These are phyloP conservation scores for Xylaria castorea DNA, from an alignment of 495 filamentous ascomycete species.

Conservation along the genomic window DNA sequence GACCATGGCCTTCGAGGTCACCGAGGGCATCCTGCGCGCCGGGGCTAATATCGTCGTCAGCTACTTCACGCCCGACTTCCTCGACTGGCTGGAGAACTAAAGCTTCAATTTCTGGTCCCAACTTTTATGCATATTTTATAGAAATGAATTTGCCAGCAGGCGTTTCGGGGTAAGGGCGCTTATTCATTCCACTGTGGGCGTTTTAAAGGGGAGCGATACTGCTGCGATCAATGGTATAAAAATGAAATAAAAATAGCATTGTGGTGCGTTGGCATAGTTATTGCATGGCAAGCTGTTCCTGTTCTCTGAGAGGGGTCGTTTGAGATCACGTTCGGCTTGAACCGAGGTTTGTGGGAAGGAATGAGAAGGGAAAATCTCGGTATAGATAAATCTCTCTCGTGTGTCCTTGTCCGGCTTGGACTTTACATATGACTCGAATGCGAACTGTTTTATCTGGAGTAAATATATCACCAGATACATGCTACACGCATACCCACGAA, in stretches of 20 bases:
- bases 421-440: background rate
- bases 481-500: background rate
- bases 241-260: background rate
- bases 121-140: background rate
- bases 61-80: slow-evolving; percentile 93
- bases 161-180: slow-evolving; percentile 11
- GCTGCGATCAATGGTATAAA: slow-evolving; percentile 3
- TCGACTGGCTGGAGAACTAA: slow-evolving; percentile 75
- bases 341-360: background rate
- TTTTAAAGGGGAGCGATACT: background rate
- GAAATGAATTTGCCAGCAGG: slow-evolving; percentile 18
- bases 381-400: background rate
- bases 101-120: background rate
- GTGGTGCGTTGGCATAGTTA: slow-evolving; percentile 9
- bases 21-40: slow-evolving; percentile 89
- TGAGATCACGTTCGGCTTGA: background rate
- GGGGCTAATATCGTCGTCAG: slow-evolving; percentile 90
- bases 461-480: background rate
- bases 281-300: slow-evolving; percentile 8
- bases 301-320: background rate
- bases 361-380: background rate
- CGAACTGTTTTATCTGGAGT: background rate
- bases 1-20: slow-evolving; percentile 92
- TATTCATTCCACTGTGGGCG: background rate
- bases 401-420: background rate